Conservation (phyloP, 768 basidiomycete genomes). For the Boletus rex-veris region DNA sequence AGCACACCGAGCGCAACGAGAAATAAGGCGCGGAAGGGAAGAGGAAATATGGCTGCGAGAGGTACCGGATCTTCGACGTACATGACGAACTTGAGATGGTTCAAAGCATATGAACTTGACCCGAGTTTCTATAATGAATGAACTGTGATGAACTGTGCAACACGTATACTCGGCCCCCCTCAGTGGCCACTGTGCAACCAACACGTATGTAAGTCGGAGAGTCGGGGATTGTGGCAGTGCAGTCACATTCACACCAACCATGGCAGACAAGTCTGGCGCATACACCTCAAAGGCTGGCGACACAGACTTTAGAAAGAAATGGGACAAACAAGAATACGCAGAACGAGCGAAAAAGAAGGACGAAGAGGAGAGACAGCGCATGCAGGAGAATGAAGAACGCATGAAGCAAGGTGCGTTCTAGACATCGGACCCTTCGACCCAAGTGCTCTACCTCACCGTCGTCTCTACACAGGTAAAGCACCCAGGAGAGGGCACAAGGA, state of each 20-base stretch:
- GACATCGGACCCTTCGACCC: neutral
- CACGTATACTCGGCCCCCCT: no score
- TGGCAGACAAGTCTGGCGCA: slow-evolving; percentile 34
- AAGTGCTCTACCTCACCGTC: neutral
- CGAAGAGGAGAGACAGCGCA: slow-evolving; percentile 72
- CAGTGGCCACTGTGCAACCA: no score
- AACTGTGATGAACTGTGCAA: neutral
- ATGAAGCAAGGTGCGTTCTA: slow-evolving; percentile 67
- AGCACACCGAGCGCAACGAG: slow-evolving; percentile 77
- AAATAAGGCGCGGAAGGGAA: slow-evolving; percentile 88
- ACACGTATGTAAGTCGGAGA: neutral
- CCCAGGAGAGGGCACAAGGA: slow-evolving; percentile 61
- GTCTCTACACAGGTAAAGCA: slow-evolving; percentile 64
- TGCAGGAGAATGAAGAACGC: slow-evolving; percentile 82
- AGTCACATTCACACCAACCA: neutral
- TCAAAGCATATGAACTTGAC: slow-evolving; percentile 3
- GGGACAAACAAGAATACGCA: slow-evolving; percentile 92
- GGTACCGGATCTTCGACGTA: slow-evolving; percentile 39
- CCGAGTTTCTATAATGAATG: no score
- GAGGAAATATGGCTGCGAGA: slow-evolving; percentile 64
- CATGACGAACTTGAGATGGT: slow-evolving; percentile 25
- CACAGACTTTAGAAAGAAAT: slow-evolving; percentile 83
- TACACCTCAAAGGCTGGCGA: slow-evolving; percentile 44
- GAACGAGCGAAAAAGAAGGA: slow-evolving; percentile 83
- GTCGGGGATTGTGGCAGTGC: neutral